Conservation (phyloP, 73 alveolate genomes). For the Uronychia binucleata region DNA sequence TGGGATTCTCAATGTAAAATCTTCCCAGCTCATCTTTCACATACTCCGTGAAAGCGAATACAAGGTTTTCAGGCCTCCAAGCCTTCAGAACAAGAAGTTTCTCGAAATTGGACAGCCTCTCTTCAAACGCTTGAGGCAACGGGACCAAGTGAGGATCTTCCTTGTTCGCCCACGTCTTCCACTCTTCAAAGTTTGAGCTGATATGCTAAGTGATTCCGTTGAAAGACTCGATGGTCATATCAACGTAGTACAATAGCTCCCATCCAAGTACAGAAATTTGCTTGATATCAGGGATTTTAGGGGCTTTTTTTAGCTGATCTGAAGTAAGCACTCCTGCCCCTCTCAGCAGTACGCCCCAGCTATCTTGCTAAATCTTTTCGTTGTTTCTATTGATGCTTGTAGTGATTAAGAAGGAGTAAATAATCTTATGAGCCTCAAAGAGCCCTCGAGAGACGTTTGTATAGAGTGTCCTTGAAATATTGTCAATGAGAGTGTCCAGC, state of each 20-base stretch:
- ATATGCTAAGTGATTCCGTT: constrained; percentile 75
- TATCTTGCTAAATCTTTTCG: constrained; percentile 66
- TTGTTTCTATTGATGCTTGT: constrained; percentile 81
- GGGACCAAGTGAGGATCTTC: constrained; percentile 24
- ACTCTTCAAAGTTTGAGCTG: constrained; percentile 55
- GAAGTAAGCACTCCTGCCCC: constrained; percentile 56
- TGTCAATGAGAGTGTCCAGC: constrained; percentile 76
- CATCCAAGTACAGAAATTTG: constrained; percentile 82
- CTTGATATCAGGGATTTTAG: constrained; percentile 63
- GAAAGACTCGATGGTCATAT: constrained; percentile 70
- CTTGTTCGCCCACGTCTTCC: constrained; percentile 69
- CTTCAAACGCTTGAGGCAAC: constrained; percentile 37
- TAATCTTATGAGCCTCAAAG: constrained; percentile 88
- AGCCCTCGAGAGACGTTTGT: constrained; percentile 95
- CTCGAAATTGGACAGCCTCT: constrained; percentile 25
- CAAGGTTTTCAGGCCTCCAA: constrained; percentile 87
- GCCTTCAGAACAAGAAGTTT: constrained; percentile 81
- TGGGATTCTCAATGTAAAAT: constrained; percentile 87
- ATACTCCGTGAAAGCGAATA: constrained; percentile 78
- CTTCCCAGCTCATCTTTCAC: constrained; percentile 86
- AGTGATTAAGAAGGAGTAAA: constrained; percentile 90
- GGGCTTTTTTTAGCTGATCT: constrained; percentile 24
- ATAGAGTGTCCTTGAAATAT: constrained; percentile 85
- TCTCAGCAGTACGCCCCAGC: constrained; percentile 74
- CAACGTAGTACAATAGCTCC: constrained; percentile 87